Conservation (phyloP, 2,329 filamentous ascomycete genomes). For the Fusarium udum region DNA sequence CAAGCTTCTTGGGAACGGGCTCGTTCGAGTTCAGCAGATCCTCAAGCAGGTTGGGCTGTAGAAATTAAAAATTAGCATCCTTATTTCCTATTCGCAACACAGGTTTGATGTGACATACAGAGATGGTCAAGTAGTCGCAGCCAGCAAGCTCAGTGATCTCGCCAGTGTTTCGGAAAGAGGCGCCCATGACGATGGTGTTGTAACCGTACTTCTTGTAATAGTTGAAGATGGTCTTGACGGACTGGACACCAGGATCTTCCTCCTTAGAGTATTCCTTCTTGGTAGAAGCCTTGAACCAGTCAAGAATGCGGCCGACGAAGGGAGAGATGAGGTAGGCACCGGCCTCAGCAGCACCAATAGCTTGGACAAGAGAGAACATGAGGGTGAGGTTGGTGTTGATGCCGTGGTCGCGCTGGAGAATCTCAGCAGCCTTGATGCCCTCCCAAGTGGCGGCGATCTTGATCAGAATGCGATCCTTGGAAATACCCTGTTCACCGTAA, state of each 20-base stretch:
- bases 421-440: constrained; percentile 98
- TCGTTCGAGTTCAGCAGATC: constrained; percentile 87
- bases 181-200: constrained; percentile 99
- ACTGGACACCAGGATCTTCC: constrained; percentile 96
- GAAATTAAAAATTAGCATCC: constrained; percentile 18
- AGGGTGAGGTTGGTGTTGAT: constrained; percentile 99
- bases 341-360: constrained; percentile 95
- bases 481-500: constrained; percentile 90
- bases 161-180: constrained; percentile 94
- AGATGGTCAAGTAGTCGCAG: constrained; percentile 98
- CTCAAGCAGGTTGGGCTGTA: constrained; percentile 89
- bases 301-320: constrained; percentile 98
- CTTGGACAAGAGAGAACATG: constrained; percentile 96
- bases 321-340: constrained; percentile 97
- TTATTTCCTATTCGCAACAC: background rate
- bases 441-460: constrained; percentile 99
- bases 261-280: constrained; percentile 92
- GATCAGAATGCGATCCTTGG: constrained; percentile 95
- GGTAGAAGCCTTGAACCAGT: constrained; percentile 97
- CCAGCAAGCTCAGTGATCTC: constrained; percentile 99
- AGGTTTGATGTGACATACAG: constrained; percentile 65
- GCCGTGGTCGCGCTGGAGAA: constrained; percentile 93
- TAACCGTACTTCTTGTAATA: constrained; percentile 99
- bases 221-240: constrained; percentile 95
- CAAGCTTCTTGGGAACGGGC: constrained; percentile 90